phyloP scores from a whole-genome alignment of 2,329 filamentous ascomycete species.

The Coniochaeta hoffmannii region DNA sequence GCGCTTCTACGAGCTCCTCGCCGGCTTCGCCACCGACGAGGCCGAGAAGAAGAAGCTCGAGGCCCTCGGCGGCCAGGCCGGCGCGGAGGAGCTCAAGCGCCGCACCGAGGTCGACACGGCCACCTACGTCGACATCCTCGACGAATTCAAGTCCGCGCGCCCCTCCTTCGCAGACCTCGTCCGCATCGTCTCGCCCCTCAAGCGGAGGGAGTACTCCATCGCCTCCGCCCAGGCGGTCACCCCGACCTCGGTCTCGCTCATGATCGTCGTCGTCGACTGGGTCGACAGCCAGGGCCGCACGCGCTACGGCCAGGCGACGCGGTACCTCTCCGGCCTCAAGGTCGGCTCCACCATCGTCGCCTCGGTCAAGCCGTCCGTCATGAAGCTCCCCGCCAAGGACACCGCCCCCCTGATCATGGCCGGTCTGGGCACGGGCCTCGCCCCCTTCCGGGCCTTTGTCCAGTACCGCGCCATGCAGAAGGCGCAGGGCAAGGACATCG shows the following conservation, averaged over 20 bases:
- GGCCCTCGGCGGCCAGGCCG: constrained; percentile 68
- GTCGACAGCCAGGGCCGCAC: constrained; percentile 79
- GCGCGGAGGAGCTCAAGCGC: constrained; percentile 84
- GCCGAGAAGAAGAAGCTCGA: constrained; percentile 75
- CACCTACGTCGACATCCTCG: constrained; percentile 83
- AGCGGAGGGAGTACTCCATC: constrained; percentile 98
- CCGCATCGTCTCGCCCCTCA: constrained; percentile 82
- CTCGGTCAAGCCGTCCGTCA: constrained; percentile 95
- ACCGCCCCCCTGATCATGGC: constrained; percentile 98
- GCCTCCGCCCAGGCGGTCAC: constrained; percentile 94
- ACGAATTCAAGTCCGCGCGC: constrained; percentile 84
- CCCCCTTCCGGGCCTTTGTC: constrained; percentile 98
- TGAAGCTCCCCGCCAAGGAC: constrained; percentile 88
- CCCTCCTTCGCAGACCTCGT: constrained; percentile 83
- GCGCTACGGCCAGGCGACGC: constrained; percentile 87
- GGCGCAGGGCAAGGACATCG: constrained; percentile 92
- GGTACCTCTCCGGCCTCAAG: constrained; percentile 72
- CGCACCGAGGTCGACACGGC: constrained; percentile 84
- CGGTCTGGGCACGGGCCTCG: constrained; percentile 93
- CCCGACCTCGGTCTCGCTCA: constrained; percentile 80
- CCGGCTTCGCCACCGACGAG: constrained; percentile 78
- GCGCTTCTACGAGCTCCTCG: constrained; percentile 90
- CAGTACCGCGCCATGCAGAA: constrained; percentile 98
- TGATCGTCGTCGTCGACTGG: constrained; percentile 98
- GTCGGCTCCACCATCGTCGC: constrained; percentile 77